Conservation (phyloP, 805 yeast species). For the Metschnikowia borealis region DNA sequence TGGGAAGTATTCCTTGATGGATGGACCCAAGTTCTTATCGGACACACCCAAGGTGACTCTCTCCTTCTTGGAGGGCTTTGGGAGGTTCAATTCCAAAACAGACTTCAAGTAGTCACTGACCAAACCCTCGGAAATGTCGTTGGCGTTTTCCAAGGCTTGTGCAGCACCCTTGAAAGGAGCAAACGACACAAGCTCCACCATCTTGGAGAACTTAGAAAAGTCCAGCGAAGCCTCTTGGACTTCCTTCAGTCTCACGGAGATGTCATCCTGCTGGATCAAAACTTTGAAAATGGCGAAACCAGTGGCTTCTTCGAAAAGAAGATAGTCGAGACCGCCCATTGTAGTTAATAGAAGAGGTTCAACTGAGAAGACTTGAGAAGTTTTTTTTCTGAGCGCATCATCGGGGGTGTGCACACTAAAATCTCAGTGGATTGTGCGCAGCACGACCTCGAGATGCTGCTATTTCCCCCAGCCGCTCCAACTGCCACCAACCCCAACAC, state of each 20-base stretch:
- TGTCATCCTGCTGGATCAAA: conserved; percentile 86
- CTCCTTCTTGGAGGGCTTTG: conserved; percentile 65
- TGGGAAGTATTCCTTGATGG: conserved; percentile 88
- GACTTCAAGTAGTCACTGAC: conserved; percentile 90
- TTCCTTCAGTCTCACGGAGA: conserved; percentile 87
- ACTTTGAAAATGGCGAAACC: conserved; percentile 97
- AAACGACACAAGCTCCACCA: conserved; percentile 89
- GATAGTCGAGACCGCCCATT: conserved; percentile 79
- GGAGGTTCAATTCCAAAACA: conserved; percentile 84
- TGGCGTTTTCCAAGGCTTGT: conserved; percentile 97
- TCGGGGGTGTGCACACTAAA: conserved; percentile 15
- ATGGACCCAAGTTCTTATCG: conserved; percentile 93
- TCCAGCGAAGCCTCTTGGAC: conserved; percentile 90
- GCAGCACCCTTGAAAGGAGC: conserved; percentile 99
- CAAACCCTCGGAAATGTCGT: conserved; percentile 95
- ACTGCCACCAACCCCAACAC: no score
- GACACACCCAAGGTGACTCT: conserved; percentile 80
- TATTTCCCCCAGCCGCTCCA: background rate
- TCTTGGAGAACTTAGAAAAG: conserved; percentile 80
- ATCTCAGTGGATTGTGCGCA: conserved; percentile 5
- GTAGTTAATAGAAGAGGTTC: conserved; percentile 6
- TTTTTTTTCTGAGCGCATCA: conserved; percentile 20
- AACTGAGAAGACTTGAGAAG: conserved; percentile 10
- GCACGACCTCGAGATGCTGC: conserved; percentile 7
- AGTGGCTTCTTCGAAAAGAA: conserved; percentile 96